phyloP scores from a whole-genome alignment of 2,329 filamentous ascomycete genomes.

The Thelonectria discophora region DNA sequence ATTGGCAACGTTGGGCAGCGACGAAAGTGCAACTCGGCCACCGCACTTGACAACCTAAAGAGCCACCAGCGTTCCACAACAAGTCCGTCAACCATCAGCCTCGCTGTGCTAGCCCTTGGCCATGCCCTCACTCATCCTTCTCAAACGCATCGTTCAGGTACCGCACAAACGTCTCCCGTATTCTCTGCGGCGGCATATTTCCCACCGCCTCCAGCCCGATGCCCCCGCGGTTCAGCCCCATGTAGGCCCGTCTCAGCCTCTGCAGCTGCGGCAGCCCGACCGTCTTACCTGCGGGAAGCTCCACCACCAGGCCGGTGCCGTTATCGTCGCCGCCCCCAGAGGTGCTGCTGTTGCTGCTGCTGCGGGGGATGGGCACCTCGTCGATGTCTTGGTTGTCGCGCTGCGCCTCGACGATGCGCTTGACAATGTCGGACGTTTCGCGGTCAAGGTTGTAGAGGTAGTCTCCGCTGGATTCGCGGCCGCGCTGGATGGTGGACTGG shows the following conservation, averaged over 20 bases:
- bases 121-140: constrained; percentile 57
- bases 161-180: constrained; percentile 70
- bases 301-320: constrained; percentile 66
- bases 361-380: constrained; percentile 60
- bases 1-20: background rate
- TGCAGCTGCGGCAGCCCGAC: constrained; percentile 80
- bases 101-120: background rate
- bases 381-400: constrained; percentile 71
- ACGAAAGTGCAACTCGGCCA: background rate
- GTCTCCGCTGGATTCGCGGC: constrained; percentile 71
- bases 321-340: constrained; percentile 52
- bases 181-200: constrained; percentile 61
- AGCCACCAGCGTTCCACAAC: background rate
- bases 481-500: constrained; percentile 73
- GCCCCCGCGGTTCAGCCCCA: constrained; percentile 76
- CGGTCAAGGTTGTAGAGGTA: constrained; percentile 84
- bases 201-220: constrained; percentile 67
- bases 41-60: background rate
- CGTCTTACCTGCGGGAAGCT: constrained; percentile 69
- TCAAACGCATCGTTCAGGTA: constrained; percentile 74
- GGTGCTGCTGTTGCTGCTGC: constrained; percentile 50
- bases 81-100: background rate
- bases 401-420: constrained; percentile 73
- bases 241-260: constrained; percentile 79
- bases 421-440: constrained; percentile 79